Conservation (phyloP, 768 basidiomycete species). For the Gymnopilus dilepis region DNA sequence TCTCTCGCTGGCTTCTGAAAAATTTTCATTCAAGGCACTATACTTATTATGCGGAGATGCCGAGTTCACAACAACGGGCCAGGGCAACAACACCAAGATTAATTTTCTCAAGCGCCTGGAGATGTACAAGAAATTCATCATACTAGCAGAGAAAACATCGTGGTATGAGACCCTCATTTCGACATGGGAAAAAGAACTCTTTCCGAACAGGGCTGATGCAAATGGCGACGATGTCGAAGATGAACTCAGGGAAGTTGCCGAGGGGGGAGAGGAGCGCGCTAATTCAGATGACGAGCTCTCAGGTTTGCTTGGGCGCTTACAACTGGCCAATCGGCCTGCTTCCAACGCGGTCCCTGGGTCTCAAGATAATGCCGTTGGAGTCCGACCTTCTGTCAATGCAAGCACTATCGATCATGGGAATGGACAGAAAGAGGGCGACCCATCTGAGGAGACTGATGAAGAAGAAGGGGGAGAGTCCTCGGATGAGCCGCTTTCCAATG, state of each 20-base stretch:
- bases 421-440: no score
- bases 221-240: not conserved
- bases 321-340: not conserved
- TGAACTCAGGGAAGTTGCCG: not conserved
- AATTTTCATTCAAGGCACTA: not conserved
- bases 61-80: not conserved
- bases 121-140: not conserved
- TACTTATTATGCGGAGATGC: not conserved
- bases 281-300: not conserved
- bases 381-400: no score
- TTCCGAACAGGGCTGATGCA: not conserved
- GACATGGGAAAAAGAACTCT: not conserved
- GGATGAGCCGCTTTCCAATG: no score
- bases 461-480: no score
- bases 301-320: not conserved
- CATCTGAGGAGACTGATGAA: no score
- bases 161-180: not conserved
- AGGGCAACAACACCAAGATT: not conserved
- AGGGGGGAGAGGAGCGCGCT: not conserved
- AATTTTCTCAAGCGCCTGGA: not conserved
- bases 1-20: not conserved
- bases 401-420: no score
- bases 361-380: not conserved
- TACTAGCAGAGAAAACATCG: not conserved
- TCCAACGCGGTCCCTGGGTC: not conserved